Evolutionary conservation across 176 grass and related monocot genomes (phyloP).

Genomic region (Themeda triandra): DNA sequence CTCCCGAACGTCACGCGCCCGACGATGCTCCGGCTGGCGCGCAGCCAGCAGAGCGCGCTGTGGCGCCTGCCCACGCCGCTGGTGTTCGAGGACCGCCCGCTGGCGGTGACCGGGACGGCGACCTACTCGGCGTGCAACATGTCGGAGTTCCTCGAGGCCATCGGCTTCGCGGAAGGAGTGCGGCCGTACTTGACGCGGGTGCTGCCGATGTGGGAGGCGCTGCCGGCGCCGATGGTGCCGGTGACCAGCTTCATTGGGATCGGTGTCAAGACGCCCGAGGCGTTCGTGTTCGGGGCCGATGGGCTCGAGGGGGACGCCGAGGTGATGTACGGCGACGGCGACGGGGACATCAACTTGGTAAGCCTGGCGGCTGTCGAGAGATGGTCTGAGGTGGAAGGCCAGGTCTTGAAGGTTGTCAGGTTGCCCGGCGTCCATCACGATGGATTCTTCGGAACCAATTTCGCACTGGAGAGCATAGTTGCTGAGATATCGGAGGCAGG

Average conservation of each 20-base stretch:
- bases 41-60: slow-evolving; percentile 59
- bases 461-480: slow-evolving; percentile 1
- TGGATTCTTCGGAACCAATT: slow-evolving; percentile 22
- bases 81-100: slow-evolving; percentile 44
- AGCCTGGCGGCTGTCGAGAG: slow-evolving; percentile 43
- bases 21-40: slow-evolving; percentile 8
- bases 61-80: slow-evolving; percentile 63
- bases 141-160: slow-evolving; percentile 41
- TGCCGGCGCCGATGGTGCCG: slow-evolving; percentile 43
- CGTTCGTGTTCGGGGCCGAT: slow-evolving; percentile 27
- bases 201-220: slow-evolving; percentile 38
- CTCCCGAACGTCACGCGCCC: slow-evolving; percentile 31
- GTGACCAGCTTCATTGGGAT: slow-evolving; percentile 57
- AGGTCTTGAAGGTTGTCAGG: slow-evolving; percentile 46
- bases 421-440: slow-evolving; percentile 40
- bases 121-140: slow-evolving; percentile 45
- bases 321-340: slow-evolving; percentile 64
- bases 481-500: slow-evolving; percentile 19
- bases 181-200: slow-evolving; percentile 54
- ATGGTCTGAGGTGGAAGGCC: slow-evolving; percentile 36
- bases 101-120: slow-evolving; percentile 31
- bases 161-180: slow-evolving; percentile 56
- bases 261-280: slow-evolving; percentile 51
- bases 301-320: slow-evolving; percentile 40
- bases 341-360: slow-evolving; percentile 59